Conservation (phyloP, 352 stramenopile genomes). For the Phytophthora meadii region DNA sequence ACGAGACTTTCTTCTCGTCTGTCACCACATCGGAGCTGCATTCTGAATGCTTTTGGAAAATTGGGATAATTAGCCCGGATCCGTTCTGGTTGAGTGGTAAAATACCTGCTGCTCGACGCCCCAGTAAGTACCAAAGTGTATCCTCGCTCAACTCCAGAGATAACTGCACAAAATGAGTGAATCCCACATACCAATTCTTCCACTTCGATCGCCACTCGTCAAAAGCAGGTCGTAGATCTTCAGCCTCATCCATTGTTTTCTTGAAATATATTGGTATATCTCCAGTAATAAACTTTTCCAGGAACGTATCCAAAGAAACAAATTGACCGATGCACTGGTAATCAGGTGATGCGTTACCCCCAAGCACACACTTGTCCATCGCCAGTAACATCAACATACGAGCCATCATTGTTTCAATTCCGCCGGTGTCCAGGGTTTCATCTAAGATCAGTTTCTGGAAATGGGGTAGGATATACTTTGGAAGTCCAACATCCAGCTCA, state of each 20-base stretch:
- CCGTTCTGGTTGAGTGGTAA: constrained; percentile 14
- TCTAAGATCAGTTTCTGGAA: constrained; percentile 24
- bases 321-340: no score
- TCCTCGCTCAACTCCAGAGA: constrained; percentile 10
- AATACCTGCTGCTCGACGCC: constrained; percentile 24
- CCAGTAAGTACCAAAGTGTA: constrained; percentile 37
- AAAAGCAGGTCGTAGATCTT: no score
- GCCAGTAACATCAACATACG: constrained; percentile 31
- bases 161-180: constrained; percentile 44
- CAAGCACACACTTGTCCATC: no score
- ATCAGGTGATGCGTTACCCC: no score
- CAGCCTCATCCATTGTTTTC: no score
- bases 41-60: constrained; percentile 4
- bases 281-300: no score
- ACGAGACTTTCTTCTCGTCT: not conserved
- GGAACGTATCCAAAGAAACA: no score
- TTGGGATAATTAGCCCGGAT: constrained; percentile 18
- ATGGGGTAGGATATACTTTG: constrained; percentile 22
- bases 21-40: not conserved
- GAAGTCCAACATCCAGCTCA: not conserved
- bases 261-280: no score
- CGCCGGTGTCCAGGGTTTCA: constrained; percentile 30
- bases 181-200: constrained; percentile 31
- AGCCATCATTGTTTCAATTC: constrained; percentile 23
- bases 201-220: constrained; percentile 16